Evolutionary conservation across 805 yeast species (phyloP).

Genomic region (Metschnikowia henanensis): DNA sequence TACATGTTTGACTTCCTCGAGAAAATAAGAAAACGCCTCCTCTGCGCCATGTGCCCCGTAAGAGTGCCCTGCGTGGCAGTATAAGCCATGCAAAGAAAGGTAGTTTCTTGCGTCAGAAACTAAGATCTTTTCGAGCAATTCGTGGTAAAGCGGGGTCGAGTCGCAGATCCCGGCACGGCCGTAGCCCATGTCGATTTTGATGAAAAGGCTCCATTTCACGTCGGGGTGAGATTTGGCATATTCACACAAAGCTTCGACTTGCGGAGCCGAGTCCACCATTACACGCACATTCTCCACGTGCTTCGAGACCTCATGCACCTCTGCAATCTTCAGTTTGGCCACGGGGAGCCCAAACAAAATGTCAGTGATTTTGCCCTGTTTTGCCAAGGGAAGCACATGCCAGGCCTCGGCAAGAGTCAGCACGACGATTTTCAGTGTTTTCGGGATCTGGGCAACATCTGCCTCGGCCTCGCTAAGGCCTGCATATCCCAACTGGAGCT

Average conservation of each 20-base stretch:
- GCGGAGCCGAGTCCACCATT: conserved; percentile 62
- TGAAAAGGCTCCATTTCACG: conserved; percentile 59
- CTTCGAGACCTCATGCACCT: conserved; percentile 44
- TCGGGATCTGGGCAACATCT: conserved; percentile 27
- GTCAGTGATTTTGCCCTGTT: conserved; percentile 37
- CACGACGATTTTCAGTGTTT: conserved; percentile 56
- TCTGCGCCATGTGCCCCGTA: conserved; percentile 48
- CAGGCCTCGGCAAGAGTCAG: conserved; percentile 72
- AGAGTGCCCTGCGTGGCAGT: conserved; percentile 81
- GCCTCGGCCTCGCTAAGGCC: background rate
- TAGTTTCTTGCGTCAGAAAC: conserved; percentile 13
- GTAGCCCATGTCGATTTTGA: conserved; percentile 73
- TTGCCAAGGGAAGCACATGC: conserved; percentile 42
- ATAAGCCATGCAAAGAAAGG: conserved; percentile 61
- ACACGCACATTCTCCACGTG: conserved; percentile 48
- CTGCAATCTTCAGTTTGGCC: conserved; percentile 48
- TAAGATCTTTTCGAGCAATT: conserved; percentile 22
- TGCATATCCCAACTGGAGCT: conserved; percentile 47
- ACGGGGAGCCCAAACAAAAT: conserved; percentile 42
- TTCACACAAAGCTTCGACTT: conserved; percentile 47
- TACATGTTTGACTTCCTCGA: conserved; percentile 59
- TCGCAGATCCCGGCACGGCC: conserved; percentile 59
- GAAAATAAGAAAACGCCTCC: conserved; percentile 47
- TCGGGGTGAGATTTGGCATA: conserved; percentile 27
- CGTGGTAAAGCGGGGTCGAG: conserved; percentile 14